These are phyloP conservation scores for Aspergillus transmontanensis DNA, from an alignment of 2,329 filamentous ascomycete species.

Conservation along the genomic window DNA sequence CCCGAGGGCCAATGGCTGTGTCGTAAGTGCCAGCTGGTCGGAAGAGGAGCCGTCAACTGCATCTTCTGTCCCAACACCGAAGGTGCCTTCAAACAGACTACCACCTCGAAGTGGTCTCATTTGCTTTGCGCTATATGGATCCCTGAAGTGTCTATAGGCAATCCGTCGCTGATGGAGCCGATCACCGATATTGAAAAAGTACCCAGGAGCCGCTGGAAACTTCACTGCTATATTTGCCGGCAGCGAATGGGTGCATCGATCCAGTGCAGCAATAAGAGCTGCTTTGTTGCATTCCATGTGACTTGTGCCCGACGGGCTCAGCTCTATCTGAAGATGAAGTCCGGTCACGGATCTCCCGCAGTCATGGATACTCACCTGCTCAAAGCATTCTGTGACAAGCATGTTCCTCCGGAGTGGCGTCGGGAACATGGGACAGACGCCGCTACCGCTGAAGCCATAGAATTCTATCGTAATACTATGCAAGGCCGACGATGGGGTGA, in stretches of 20 bases:
- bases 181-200: constrained; percentile 98
- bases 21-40: constrained; percentile 93
- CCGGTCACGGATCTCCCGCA: constrained; percentile 75
- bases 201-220: constrained; percentile 88
- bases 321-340: constrained; percentile 96
- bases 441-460: constrained; percentile 80
- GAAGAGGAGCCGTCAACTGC: constrained; percentile 87
- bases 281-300: constrained; percentile 95
- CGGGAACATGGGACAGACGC: constrained; percentile 80
- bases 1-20: constrained; percentile 98
- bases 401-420: constrained; percentile 86
- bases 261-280: constrained; percentile 96
- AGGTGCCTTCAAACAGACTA: constrained; percentile 97
- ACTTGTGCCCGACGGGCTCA: constrained; percentile 88
- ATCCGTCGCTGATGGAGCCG: constrained; percentile 96
- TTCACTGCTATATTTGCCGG: constrained; percentile 94
- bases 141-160: constrained; percentile 91
- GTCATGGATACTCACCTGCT: constrained; percentile 79
- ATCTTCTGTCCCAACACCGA: constrained; percentile 98
- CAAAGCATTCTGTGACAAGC: constrained; percentile 95
- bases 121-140: constrained; percentile 98
- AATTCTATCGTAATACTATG: constrained; percentile 89
- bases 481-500: constrained; percentile 88
- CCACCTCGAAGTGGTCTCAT: constrained; percentile 94
- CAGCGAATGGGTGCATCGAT: constrained; percentile 98